Evolutionary conservation across 129 eudicot genomes (phyloP), one percentile per base, ranked within the genome.

Genomic region (Helianthus annuus): DNA sequence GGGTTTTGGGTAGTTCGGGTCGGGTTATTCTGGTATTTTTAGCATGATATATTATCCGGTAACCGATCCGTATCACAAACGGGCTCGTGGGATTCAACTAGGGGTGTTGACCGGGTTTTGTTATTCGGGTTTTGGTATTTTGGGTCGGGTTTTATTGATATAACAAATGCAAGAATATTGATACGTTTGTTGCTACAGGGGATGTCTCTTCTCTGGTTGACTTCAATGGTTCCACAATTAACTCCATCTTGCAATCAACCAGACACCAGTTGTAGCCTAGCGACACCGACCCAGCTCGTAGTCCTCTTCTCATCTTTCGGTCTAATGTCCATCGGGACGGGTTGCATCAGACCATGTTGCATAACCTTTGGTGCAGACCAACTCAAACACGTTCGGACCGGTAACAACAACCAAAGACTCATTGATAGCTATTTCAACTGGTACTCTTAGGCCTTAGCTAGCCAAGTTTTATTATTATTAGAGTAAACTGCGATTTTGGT

Each of bases 361-460:
- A 34, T 82, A 59, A 84, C 90, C 42, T 85, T 82, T 32, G 86
- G 87, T n/a, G 82, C 84, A 2, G 82, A 85, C 55, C 86, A 85
- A 73, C 44, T 82, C 2, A 56, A 55, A 29, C 29, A 76, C 65
- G 54, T 52, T 39, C 76, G 56, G 12, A 66, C 76, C 3, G 72
- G 72, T 14, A 27, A 79, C 27, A 76, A 38, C 42, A 6, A 76
- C 10, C 77, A 62, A 13, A 44, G 70, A 32, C 52, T 48, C 48
- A 15, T 76, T 10, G 72, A 74, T 11, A 79, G 82, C 68, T 85
- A 49, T 72, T 85, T 82, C 45, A 85, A 73, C 69, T 85, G 89
- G 89, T 85, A 78, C 58, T 85, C 9, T 40, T 19, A 19, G 22
- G 22, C 22, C 22, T 19, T 40, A 5, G 45, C 45, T 40, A 5